Conservation (phyloP, 108 stramenopile genomes). For the Nitzschia inconspicua region DNA sequence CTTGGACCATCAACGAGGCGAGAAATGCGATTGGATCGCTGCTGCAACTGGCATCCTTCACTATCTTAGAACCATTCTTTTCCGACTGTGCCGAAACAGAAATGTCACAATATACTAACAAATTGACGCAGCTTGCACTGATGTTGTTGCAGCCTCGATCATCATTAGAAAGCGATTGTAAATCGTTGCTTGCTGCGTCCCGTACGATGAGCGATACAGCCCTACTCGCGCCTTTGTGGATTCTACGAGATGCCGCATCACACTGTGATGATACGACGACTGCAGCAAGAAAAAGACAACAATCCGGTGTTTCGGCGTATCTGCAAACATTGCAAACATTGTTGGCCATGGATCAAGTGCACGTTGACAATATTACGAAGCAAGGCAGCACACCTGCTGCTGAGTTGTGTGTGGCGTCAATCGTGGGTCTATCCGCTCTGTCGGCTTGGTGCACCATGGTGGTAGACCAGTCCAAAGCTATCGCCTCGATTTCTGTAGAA, state of each 20-base stretch:
- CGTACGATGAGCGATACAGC: conserved; percentile 19
- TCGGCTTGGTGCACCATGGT: conserved; percentile 28
- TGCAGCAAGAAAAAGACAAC: neutral
- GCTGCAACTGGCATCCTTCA: conserved; percentile 22
- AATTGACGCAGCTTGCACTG: conserved; percentile 25
- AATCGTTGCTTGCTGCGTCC: neutral
- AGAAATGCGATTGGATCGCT: conserved; percentile 18
- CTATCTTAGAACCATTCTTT: conserved; percentile 27
- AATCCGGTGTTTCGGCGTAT: conserved; percentile 8
- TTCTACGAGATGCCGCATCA: conserved; percentile 35
- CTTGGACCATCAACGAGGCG: conserved; percentile 4
- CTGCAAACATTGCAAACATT: conserved; percentile 31
- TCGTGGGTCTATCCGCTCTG: conserved; percentile 38
- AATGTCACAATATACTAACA: conserved; percentile 1
- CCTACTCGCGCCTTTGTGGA: conserved; percentile 32
- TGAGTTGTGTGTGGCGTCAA: conserved; percentile 26
- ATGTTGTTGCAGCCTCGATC: conserved; percentile 13
- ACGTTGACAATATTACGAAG: conserved; percentile 1
- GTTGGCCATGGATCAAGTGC: conserved; percentile 32
- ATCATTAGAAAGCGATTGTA: neutral
- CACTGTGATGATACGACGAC: neutral
- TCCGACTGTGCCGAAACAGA: conserved; percentile 4
- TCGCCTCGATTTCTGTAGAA: conserved; percentile 4
- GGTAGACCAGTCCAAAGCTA: neutral
- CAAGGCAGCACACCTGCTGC: neutral